Conservation (phyloP, 192 early-diverging fungal genomes). For the Umbelopsis isabellina region DNA sequence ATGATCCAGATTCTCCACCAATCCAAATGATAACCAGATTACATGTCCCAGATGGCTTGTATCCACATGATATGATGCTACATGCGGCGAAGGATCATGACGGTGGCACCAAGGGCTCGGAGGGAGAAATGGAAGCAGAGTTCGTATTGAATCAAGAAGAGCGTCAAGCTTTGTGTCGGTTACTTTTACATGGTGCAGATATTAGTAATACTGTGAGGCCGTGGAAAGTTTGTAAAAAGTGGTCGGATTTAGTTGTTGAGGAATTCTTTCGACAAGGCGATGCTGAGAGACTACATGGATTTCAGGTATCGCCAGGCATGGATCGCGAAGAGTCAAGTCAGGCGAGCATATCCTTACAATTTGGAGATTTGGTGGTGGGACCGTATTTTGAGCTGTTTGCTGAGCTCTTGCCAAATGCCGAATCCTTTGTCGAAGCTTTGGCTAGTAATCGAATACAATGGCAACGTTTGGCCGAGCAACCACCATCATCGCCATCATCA, state of each 20-base stretch:
- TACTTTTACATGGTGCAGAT: conserved; percentile 87
- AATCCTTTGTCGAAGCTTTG: conserved; percentile 60
- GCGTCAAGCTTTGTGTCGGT: conserved; percentile 63
- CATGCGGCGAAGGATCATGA: background rate
- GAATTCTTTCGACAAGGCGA: conserved; percentile 93
- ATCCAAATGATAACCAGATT: conserved; percentile 19
- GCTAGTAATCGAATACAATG: conserved; percentile 60
- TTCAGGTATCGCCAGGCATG: conserved; percentile 91
- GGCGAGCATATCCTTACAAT: conserved; percentile 76
- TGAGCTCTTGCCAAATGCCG: conserved; percentile 73
- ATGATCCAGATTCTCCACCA: background rate
- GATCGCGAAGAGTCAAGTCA: conserved; percentile 75
- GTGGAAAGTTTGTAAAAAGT: conserved; percentile 82
- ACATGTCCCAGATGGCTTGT: conserved; percentile 1
- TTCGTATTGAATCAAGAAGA: conserved; percentile 49
- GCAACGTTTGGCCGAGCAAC: conserved; percentile 45
- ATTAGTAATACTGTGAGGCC: conserved; percentile 89
- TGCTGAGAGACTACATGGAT: conserved; percentile 67
- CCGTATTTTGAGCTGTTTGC: conserved; percentile 86
- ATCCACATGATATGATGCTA: background rate
- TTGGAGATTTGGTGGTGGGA: conserved; percentile 82
- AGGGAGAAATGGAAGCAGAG: background rate
- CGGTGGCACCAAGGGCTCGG: background rate
- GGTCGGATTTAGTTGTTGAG: conserved; percentile 85
- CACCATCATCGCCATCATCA: background rate